Conservation (phyloP, 441 rosid genomes). For the Populus hybrid region DNA sequence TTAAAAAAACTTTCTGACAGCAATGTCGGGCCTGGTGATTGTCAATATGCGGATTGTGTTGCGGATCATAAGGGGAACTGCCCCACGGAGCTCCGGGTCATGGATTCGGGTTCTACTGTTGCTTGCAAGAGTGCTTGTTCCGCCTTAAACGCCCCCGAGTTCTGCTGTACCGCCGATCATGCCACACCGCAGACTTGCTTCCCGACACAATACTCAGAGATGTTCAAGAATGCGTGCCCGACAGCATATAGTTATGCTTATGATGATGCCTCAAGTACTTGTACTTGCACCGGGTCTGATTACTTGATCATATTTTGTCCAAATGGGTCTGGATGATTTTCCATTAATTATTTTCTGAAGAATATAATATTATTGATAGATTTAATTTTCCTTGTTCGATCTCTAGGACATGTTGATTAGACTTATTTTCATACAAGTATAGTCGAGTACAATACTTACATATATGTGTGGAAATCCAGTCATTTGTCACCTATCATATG, state of each 20-base stretch:
- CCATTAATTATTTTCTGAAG: not conserved
- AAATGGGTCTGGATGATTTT: slow-evolving; percentile 24
- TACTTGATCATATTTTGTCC: slow-evolving; percentile 82
- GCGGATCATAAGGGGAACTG: slow-evolving; percentile 62
- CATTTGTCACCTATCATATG: too few species aligned
- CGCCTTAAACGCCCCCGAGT: slow-evolving; percentile 68
- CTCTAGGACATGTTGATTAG: too few species aligned
- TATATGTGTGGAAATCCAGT: too few species aligned
- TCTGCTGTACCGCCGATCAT: slow-evolving; percentile 76
- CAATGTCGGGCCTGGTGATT: slow-evolving; percentile 73
- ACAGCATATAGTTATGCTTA: slow-evolving; percentile 90
- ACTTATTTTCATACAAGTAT: too few species aligned
- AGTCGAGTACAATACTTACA: too few species aligned
- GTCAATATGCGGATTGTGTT: slow-evolving; percentile 74
- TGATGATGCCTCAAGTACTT: slow-evolving; percentile 83
- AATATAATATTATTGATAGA: not conserved
- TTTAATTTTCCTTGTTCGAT: too few species aligned
- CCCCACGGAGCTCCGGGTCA: slow-evolving; percentile 54
- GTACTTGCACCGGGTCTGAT: slow-evolving; percentile 73
- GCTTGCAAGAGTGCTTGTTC: slow-evolving; percentile 92
- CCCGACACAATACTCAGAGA: slow-evolving; percentile 61
- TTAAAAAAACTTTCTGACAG: too few species aligned
- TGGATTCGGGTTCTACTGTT: slow-evolving; percentile 49
- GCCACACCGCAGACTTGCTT: slow-evolving; percentile 66
- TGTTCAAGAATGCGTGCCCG: slow-evolving; percentile 87